Conservation (phyloP, 176 grass and related monocot species). For the Aegilops tauschii region DNA sequence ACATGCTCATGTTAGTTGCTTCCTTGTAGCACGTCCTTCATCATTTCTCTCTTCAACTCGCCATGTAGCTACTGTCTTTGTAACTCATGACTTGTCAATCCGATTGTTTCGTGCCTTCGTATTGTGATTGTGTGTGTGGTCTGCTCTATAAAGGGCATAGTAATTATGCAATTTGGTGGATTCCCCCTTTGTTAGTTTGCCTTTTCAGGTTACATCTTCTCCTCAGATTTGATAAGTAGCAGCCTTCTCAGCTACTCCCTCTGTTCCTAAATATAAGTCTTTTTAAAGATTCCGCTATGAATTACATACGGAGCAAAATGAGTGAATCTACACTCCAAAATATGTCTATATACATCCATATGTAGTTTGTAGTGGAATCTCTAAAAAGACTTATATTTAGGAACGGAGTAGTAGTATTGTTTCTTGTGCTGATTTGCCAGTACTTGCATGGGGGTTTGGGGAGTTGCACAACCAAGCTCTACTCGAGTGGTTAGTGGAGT, state of each 20-base stretch:
- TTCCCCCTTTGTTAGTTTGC: not conserved
- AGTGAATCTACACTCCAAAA: too few relatives aligned
- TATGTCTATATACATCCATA: too few relatives aligned
- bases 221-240: not conserved
- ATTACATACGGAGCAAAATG: too few relatives aligned
- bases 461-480: too few relatives aligned
- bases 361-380: too few relatives aligned
- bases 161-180: not conserved
- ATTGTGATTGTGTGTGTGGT: not conserved
- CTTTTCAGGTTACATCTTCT: not conserved
- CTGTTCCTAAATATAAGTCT: too few relatives aligned
- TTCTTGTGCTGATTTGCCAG: not conserved
- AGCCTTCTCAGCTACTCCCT: not conserved
- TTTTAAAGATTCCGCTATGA: too few relatives aligned
- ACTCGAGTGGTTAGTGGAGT: too few relatives aligned
- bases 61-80: not conserved
- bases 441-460: not conserved
- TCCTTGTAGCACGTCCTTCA: not conserved
- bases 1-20: not conserved
- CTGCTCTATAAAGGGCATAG: not conserved
- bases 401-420: not conserved
- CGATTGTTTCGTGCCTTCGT: not conserved
- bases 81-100: not conserved
- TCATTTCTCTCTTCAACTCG: not conserved
- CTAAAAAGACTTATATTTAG: too few relatives aligned